Conservation (phyloP, 805 yeast genomes). For the Jamesozyma spencerorum region DNA sequence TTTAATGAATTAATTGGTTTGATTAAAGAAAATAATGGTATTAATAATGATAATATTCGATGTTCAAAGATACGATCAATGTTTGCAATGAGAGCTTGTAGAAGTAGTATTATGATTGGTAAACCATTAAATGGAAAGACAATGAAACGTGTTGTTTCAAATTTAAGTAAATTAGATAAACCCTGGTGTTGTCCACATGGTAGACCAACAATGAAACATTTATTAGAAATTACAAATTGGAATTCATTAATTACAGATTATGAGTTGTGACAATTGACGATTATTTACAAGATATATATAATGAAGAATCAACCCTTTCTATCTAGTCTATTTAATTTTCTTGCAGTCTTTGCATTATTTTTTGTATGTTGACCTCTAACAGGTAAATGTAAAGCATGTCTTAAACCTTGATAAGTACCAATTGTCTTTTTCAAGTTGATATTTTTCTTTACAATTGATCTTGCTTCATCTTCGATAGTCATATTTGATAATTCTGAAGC, state of each 20-base stretch:
- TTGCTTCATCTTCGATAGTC: constrained; percentile 72
- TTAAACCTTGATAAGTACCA: constrained; percentile 79
- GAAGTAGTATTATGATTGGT: constrained; percentile 92
- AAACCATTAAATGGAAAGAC: constrained; percentile 45
- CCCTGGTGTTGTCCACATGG: constrained; percentile 99
- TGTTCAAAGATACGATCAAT: constrained; percentile 74
- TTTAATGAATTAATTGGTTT: constrained; percentile 69
- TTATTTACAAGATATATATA: neutral
- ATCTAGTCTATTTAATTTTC: constrained; percentile 68
- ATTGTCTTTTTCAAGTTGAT: constrained; percentile 70
- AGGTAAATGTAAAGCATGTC: constrained; percentile 79
- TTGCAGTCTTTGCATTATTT: constrained; percentile 85
- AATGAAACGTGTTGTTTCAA: constrained; percentile 61
- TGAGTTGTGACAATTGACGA: constrained; percentile 10
- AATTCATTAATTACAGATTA: constrained; percentile 38
- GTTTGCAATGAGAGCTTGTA: constrained; percentile 93
- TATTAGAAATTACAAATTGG: constrained; percentile 51
- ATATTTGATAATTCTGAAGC: constrained; percentile 79
- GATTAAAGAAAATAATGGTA: constrained; percentile 47
- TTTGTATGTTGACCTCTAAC: constrained; percentile 87
- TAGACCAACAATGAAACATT: constrained; percentile 90
- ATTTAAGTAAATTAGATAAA: constrained; percentile 64
- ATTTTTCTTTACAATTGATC: constrained; percentile 66
- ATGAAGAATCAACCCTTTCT: constrained; percentile 37
- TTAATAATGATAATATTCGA: constrained; percentile 31